These are phyloP conservation scores for Skeletonema potamos DNA, from an alignment of 108 stramenopile species.

Conservation along the genomic window DNA sequence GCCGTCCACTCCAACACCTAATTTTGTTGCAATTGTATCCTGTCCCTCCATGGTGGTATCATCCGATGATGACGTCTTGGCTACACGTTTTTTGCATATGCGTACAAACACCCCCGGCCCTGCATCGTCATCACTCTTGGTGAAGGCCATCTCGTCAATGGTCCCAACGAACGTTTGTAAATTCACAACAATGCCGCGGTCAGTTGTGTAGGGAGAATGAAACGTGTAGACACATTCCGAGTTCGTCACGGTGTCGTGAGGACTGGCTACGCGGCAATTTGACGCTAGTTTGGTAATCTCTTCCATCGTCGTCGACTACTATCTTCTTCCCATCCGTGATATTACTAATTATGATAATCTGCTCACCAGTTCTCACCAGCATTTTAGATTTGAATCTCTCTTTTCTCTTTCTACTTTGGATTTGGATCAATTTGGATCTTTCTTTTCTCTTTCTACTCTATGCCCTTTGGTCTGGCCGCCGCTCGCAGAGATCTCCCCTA, in stretches of 20 bases:
- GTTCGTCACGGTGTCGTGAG: constrained; percentile 76
- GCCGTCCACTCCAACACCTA: constrained; percentile 94
- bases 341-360: too few species aligned
- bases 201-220: constrained; percentile 78
- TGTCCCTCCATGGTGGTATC: neutral
- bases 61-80: constrained; percentile 12
- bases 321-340: too few species aligned
- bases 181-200: constrained; percentile 87
- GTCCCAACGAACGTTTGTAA: constrained; percentile 86
- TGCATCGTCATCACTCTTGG: constrained; percentile 35
- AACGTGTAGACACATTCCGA: constrained; percentile 94
- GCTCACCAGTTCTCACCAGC: too few species aligned
- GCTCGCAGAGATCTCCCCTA: too few species aligned
- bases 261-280: constrained; percentile 65
- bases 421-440: too few species aligned
- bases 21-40: constrained; percentile 56
- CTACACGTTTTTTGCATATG: constrained; percentile 61
- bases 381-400: too few species aligned
- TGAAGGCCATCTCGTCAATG: constrained; percentile 60
- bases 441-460: too few species aligned
- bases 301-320: constrained; percentile 67
- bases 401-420: too few species aligned
- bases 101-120: constrained; percentile 77
- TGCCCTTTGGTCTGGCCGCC: too few species aligned
- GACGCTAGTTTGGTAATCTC: constrained; percentile 45